A percentile compares a stretch with the other conserved stretches of the same genome.
Evolutionary conservation across 257 asterid genomes (phyloP).

Genomic region (Gynochthodes officinalis): DNA sequence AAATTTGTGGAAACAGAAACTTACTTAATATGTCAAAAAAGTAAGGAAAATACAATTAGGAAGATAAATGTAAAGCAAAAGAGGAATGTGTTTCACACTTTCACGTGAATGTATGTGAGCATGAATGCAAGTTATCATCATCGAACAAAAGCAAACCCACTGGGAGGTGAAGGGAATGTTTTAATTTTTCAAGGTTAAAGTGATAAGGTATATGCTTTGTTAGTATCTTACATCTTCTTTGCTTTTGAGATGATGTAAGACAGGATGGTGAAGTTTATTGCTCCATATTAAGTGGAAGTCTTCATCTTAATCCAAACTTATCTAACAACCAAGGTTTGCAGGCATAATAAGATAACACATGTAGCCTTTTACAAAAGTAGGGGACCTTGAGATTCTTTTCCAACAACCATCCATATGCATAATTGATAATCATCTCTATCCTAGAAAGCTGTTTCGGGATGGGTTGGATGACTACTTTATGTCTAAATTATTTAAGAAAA

Average conservation of each 20-base stretch:
- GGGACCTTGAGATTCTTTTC: too few relatives aligned
- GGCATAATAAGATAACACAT: too few relatives aligned
- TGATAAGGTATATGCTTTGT: not conserved
- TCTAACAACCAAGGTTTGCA: too few relatives aligned
- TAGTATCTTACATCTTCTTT: too few relatives aligned
- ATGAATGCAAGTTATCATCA: slow-evolving; percentile 1
- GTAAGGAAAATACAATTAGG: not conserved
- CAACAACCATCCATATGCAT: too few relatives aligned
- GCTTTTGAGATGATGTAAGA: too few relatives aligned
- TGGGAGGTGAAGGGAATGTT: not conserved
- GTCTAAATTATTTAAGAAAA: not conserved
- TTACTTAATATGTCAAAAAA: not conserved
- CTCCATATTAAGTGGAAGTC: not conserved
- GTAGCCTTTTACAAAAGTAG: too few relatives aligned
- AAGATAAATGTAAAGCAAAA: not conserved
- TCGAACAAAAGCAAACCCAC: slow-evolving; percentile 12
- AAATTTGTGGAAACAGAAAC: not conserved
- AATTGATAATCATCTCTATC: not conserved
- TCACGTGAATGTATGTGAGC: not conserved
- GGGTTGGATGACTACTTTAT: not conserved
- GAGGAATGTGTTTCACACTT: not conserved
- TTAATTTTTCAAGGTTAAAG: not conserved
- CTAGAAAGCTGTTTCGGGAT: not conserved
- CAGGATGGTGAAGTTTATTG: too few relatives aligned
- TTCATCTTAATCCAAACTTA: not conserved